Percentiles rank a stretch among this genome's conserved stretches.
Conservation (phyloP, 805 yeast genomes). For the Nakazawaea holstii region DNA sequence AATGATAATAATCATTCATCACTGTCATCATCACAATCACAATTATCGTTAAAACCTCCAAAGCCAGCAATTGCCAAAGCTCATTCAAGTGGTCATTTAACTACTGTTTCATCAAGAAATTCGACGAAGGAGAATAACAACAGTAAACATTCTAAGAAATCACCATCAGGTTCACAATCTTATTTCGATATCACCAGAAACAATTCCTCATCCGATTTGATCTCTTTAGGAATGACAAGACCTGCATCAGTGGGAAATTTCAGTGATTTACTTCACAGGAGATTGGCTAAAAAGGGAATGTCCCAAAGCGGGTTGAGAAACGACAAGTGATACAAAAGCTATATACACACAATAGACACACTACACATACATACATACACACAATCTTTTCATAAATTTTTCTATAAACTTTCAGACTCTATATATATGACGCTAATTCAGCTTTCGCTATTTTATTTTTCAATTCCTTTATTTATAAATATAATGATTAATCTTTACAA, state of each 20-base stretch:
- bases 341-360: not conserved
- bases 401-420: too few relatives aligned
- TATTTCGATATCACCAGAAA: slow-evolving; percentile 9
- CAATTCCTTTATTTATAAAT: too few relatives aligned
- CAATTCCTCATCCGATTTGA: slow-evolving; percentile 5
- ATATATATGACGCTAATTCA: too few relatives aligned
- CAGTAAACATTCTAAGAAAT: not conserved
- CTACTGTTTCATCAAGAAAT: not conserved
- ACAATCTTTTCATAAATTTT: too few relatives aligned
- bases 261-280: slow-evolving; percentile 5
- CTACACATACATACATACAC: not conserved
- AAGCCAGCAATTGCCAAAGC: slow-evolving; percentile 1
- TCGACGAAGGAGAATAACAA: not conserved
- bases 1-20: not conserved
- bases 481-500: too few relatives aligned
- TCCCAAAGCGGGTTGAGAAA: not conserved
- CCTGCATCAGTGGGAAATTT: slow-evolving; percentile 7
- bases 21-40: not conserved
- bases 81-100: slow-evolving; percentile 1
- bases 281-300: slow-evolving; percentile 5
- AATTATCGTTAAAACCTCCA: slow-evolving; percentile 4
- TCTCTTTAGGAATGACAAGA: slow-evolving; percentile 7
- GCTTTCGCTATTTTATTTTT: too few relatives aligned
- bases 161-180: slow-evolving; percentile 6
- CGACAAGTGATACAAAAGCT: not conserved